Percentiles rank a stretch among this genome's conserved stretches.
phyloP scores from a whole-genome alignment of 768 basidiomycete species.

The Amylocystis lapponica region DNA sequence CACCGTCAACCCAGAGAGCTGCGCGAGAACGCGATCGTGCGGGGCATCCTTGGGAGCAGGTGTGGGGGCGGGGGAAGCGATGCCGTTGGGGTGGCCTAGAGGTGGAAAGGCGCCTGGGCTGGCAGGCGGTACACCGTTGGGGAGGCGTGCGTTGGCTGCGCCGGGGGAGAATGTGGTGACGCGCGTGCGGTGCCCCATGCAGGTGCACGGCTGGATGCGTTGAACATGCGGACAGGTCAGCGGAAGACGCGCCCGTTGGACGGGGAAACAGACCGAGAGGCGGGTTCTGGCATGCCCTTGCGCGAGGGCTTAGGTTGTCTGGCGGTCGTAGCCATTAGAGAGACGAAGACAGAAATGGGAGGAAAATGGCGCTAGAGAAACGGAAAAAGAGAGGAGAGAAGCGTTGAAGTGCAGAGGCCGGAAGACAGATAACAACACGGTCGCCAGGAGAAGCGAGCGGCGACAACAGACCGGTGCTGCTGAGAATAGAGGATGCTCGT shows the following conservation, averaged over 20 bases:
- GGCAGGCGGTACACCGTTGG: constrained; percentile 32
- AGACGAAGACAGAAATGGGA: constrained; percentile 15
- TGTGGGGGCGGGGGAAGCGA: constrained; percentile 16
- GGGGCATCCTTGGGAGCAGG: constrained; percentile 34
- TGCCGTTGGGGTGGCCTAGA: constrained; percentile 49
- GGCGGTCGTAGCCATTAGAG: constrained; percentile 55
- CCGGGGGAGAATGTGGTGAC: constrained; percentile 63
- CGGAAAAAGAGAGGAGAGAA: constrained; percentile 26
- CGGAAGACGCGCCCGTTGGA: constrained; percentile 2
- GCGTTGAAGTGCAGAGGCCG: constrained; percentile 12
- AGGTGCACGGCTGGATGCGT: constrained; percentile 30
- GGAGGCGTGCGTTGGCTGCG: constrained; percentile 34
- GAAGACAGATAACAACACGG: not conserved
- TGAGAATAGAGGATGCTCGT: too few relatives aligned
- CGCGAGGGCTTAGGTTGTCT: constrained; percentile 59
- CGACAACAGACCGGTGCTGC: constrained; percentile 1
- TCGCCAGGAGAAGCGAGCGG: not conserved
- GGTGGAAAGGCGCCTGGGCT: constrained; percentile 22
- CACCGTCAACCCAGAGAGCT: constrained; percentile 67
- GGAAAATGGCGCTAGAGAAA: constrained; percentile 28
- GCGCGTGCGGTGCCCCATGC: constrained; percentile 68
- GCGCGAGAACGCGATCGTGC: constrained; percentile 57
- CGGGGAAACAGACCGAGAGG: constrained; percentile 39
- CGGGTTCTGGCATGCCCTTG: constrained; percentile 55
- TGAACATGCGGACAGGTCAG: constrained; percentile 11